Conservation (phyloP, 441 rosid species). For the Adansonia gregorii region DNA sequence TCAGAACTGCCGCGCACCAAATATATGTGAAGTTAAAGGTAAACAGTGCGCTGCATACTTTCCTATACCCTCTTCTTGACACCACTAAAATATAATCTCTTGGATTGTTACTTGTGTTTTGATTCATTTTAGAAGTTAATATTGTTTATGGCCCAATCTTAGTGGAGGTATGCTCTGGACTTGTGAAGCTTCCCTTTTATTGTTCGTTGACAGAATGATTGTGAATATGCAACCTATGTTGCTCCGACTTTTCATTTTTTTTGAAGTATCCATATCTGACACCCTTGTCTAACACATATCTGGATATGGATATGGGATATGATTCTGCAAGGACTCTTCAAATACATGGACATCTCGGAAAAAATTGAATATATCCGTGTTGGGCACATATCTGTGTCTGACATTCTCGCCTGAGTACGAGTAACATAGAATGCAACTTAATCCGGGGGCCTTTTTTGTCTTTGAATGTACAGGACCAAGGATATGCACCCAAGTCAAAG, state of each 20-base stretch:
- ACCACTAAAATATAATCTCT: slow-evolving; percentile 22
- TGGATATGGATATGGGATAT: too few species aligned
- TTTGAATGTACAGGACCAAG: slow-evolving; percentile 57
- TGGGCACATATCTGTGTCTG: too few species aligned
- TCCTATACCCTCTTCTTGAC: slow-evolving; percentile 16
- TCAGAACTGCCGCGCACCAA: slow-evolving; percentile 60
- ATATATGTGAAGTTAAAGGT: slow-evolving; percentile 70
- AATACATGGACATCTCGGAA: too few species aligned
- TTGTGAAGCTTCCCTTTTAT: slow-evolving; percentile 5
- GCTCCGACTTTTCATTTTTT: too few species aligned
- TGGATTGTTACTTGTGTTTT: not conserved
- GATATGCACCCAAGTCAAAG: slow-evolving; percentile 50
- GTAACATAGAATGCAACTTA: slow-evolving; percentile 13
- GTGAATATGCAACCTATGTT: not conserved
- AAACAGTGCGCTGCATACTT: slow-evolving; percentile 22
- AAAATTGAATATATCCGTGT: too few species aligned
- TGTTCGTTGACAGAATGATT: slow-evolving; percentile 17
- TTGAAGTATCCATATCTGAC: too few species aligned
- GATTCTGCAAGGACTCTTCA: too few species aligned
- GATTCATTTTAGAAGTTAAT: not conserved
- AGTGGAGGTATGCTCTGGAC: not conserved
- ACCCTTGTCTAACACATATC: too few species aligned
- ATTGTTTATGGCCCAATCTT: not conserved
- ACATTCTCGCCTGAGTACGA: too few species aligned
- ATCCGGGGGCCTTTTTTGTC: slow-evolving; percentile 23